phyloP scores from a whole-genome alignment of 2,329 filamentous ascomycete genomes.

The Monilinia laxa region DNA sequence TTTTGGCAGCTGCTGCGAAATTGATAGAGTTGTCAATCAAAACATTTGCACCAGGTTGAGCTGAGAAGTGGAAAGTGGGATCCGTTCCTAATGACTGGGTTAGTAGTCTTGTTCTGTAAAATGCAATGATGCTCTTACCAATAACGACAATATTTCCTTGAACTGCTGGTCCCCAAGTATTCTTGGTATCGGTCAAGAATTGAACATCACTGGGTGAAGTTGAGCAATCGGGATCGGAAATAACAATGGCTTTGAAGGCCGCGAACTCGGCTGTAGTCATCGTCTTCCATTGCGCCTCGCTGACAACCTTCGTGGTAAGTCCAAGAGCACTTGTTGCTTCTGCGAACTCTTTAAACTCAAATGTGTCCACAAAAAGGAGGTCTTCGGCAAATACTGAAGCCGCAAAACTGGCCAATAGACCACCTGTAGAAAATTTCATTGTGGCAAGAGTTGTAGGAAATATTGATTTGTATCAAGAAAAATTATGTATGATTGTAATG shows the following conservation, averaged over 20 bases:
- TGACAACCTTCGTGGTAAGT: constrained; percentile 41
- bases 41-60: constrained; percentile 39
- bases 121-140: constrained; percentile 32
- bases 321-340: constrained; percentile 30
- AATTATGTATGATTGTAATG: neutral
- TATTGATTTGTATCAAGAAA: constrained; percentile 5
- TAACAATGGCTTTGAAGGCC: constrained; percentile 47
- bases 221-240: constrained; percentile 44
- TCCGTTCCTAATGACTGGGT: constrained; percentile 37
- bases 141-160: constrained; percentile 46
- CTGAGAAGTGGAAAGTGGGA: constrained; percentile 28
- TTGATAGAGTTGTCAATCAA: constrained; percentile 45
- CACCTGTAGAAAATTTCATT: constrained; percentile 29
- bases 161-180: constrained; percentile 45
- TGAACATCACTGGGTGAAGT: constrained; percentile 38
- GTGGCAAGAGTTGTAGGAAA: neutral
- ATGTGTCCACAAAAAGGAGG: constrained; percentile 39
- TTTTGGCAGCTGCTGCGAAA: constrained; percentile 40
- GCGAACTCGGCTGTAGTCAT: constrained; percentile 47
- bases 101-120: neutral
- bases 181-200: constrained; percentile 45
- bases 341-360: constrained; percentile 38
- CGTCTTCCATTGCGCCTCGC: constrained; percentile 42
- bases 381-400: constrained; percentile 36
- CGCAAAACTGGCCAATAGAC: constrained; percentile 28